Base-by-base conservation (phyloP, 1,139 yeast genomes). In the Saccharomyces hybrid region DNA sequence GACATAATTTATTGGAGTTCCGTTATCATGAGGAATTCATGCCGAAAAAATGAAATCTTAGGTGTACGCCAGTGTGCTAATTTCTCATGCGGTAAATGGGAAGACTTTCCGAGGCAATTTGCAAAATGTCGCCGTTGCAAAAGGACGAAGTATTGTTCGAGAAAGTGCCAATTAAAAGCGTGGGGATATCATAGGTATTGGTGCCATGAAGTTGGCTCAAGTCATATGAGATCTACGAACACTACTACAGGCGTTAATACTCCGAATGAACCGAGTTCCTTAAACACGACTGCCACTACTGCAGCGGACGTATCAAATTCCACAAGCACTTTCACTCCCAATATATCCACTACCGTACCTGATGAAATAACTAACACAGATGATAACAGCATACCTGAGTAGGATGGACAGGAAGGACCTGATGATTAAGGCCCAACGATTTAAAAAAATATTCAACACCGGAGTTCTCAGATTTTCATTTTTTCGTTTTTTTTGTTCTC, bases 1-100 rank as follows among this genome's bases (percentile, higher is more conserved):
- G 97, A 90, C 63, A 83, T 90, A 77, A 86, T 87, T 63, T 90
- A 91, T 72, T 93, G 99, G 99, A 89, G 97, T 3, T 96, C 97
- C 3, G 96, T 91, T 14, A 89, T 91, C 50, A 93, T 93, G 93
- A 79, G 98, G 58, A 93, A 93, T 70, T 88, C 97, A 1, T 91
- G 97, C 69, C 80, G 97, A 56, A 83, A 93, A 66, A 95, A 91
- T 69, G 98, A 91, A 68, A 77, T 84, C 55, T 95, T 96, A 28
- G 97, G 98, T 2, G 87, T 93, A 38, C 79, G 98, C 52, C 99
- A 93, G 72, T 93, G 99, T 72, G 97, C 98, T 1, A 86, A 85
- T 70, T 84, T 90, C 64, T 86, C 82, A 46, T 93, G 99, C 73
- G 97, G 97, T 14, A 84, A 79, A 67, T 93, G 99, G 99, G 99